Evolutionary conservation across 352 stramenopile species (phyloP).

Genomic region (Pythium myriotylum): DNA sequence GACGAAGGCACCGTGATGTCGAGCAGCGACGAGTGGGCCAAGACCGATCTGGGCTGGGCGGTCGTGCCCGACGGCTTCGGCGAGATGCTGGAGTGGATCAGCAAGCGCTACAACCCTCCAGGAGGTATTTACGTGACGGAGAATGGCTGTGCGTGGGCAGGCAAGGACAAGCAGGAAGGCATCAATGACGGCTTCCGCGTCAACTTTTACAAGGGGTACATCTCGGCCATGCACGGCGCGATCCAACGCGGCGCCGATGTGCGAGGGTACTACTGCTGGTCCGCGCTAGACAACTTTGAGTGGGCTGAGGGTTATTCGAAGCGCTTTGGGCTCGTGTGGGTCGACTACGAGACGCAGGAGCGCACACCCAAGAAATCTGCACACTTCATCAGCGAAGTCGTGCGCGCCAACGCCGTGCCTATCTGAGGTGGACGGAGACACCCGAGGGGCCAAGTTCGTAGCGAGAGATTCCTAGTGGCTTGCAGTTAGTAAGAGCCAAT

Average conservation of each 20-base stretch:
- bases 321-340: conserved; percentile 57
- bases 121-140: conserved; percentile 90
- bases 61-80: conserved; percentile 77
- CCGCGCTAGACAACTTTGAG: conserved; percentile 95
- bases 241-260: conserved; percentile 57
- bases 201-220: conserved; percentile 86
- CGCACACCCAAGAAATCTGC: conserved; percentile 58
- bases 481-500: too few relatives aligned
- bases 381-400: conserved; percentile 41
- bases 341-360: conserved; percentile 42
- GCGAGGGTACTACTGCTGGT: conserved; percentile 91
- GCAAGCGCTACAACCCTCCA: conserved; percentile 71
- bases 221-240: conserved; percentile 46
- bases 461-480: too few relatives aligned
- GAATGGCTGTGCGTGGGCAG: conserved; percentile 82
- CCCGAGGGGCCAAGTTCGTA: too few relatives aligned
- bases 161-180: background rate
- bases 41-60: conserved; percentile 85
- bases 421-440: too few relatives aligned
- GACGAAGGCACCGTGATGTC: conserved; percentile 47
- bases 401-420: conserved; percentile 6
- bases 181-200: conserved; percentile 73
- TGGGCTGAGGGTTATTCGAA: conserved; percentile 77
- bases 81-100: conserved; percentile 87
- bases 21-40: conserved; percentile 52